Base-by-base conservation (phyloP, 2,329 filamentous ascomycete genomes). In the Cercospora beticola region DNA sequence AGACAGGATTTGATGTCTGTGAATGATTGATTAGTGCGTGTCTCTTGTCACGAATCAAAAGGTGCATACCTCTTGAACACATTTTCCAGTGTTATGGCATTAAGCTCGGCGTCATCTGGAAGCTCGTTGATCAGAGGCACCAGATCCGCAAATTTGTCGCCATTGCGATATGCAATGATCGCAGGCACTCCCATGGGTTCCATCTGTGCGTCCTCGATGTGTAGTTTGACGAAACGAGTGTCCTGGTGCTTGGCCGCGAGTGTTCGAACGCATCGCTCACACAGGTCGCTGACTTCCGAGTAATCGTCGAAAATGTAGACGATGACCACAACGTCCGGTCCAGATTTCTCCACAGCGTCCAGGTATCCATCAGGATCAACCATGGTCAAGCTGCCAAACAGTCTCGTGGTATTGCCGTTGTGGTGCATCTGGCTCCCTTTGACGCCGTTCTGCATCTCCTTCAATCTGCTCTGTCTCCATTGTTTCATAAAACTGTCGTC, bases 271-370 rank as follows among this genome's bases (percentile, higher is more conserved):
- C 91, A 93, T 49, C 89, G 86, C 78, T 97, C 92, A 69, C 97
- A 90, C 67, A 92, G 86, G 52, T 86, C 83, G 58, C 92, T 96
- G 72, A 94, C 90, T 67, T 90, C 86, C 69, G 91, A 96, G 84
- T 91, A 87, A 70, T 92, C 87, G 77, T 97, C 93, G 79, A 93
- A 95, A 72, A 99, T 93, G 81, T 94, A 96, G 30, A 99, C 95
- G 2, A 97, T 91, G 1, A 98, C 94, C 3, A 91, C 87, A 0
- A 92, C 94, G 58, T 94, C 92, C 59, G 89, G 82, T 46, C 89
- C 85, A 4, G 94, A 92, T 81, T 93, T 95, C 82, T 99, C 95
- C 74, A 98, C 93, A 65, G 94, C 94, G 80, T 98, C 94, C n/a
- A 99, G 86, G 76, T 97, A 99, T 18, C 94, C 95, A 72, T 91